Percentiles rank a stretch among this genome's conserved stretches.
Conservation (phyloP, 208 protist species). For the Trypanosoma cruzi region DNA sequence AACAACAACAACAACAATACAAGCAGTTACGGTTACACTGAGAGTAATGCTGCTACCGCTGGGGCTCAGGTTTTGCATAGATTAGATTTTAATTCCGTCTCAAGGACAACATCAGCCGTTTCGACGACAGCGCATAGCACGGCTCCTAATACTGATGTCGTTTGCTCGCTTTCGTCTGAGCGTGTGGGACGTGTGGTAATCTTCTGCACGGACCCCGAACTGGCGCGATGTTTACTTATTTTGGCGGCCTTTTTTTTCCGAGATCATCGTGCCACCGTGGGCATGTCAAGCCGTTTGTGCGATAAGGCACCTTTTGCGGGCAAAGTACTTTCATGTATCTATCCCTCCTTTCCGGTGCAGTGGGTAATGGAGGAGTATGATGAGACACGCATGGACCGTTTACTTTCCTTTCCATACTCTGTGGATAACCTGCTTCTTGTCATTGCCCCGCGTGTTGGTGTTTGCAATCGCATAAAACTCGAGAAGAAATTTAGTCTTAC, state of each 20-base stretch:
- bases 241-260: constrained; percentile 56
- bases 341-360: constrained; percentile 61
- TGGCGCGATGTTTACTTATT: constrained; percentile 53
- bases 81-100: neutral
- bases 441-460: constrained; percentile 56
- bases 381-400: constrained; percentile 6
- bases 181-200: constrained; percentile 61
- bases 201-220: constrained; percentile 51
- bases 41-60: neutral
- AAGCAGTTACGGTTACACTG: neutral
- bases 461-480: constrained; percentile 52
- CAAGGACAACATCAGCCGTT: neutral
- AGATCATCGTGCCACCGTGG: constrained; percentile 12
- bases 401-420: constrained; percentile 53
- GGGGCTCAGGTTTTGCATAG: neutral
- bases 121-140: neutral
- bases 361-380: constrained; percentile 76
- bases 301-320: constrained; percentile 42
- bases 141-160: neutral
- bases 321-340: constrained; percentile 38
- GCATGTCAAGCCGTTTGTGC: neutral
- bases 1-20: constrained; percentile 10
- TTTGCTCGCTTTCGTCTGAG: constrained; percentile 12
- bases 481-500: constrained; percentile 57
- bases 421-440: constrained; percentile 67